Conservation (phyloP, 768 basidiomycete species). For the Hemileccinum rubropunctum region DNA sequence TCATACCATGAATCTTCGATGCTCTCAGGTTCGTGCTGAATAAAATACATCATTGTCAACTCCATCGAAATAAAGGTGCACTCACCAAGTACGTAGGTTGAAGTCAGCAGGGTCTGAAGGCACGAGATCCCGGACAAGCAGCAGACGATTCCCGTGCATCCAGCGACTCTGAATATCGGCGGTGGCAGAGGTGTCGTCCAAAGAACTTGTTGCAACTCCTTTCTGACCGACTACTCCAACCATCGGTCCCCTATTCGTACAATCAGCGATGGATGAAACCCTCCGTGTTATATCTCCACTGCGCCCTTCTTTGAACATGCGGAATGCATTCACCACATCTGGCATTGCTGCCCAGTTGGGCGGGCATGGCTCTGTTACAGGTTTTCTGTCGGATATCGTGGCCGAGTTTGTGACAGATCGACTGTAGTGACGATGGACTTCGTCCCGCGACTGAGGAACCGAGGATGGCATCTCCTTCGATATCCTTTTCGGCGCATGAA, state of each 20-base stretch:
- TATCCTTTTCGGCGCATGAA: conserved; percentile 8
- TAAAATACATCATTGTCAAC: not conserved
- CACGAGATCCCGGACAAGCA: conserved; percentile 16
- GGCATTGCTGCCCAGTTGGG: conserved; percentile 21
- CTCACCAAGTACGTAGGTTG: conserved; percentile 14
- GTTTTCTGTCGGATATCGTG: not conserved
- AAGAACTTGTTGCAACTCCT: conserved; percentile 15
- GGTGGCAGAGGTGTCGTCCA: conserved; percentile 5
- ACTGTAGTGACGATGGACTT: not conserved
- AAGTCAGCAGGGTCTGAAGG: conserved; percentile 16
- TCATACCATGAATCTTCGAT: not conserved
- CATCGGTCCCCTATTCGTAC: conserved; percentile 1
- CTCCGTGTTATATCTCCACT: conserved; percentile 3
- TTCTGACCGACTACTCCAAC: conserved; percentile 12
- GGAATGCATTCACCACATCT: conserved; percentile 16
- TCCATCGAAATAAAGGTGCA: not conserved
- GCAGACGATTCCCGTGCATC: conserved; percentile 2
- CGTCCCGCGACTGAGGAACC: not conserved
- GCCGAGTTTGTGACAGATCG: not conserved
- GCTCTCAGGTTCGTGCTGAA: conserved; percentile 4
- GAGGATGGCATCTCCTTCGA: not conserved
- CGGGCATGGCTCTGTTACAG: not conserved
- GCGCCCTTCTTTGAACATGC: conserved; percentile 10
- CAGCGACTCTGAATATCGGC: conserved; percentile 10
- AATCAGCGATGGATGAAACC: conserved; percentile 4